phyloP scores from a whole-genome alignment of 768 basidiomycete species.

The Termitomyces sp. region DNA sequence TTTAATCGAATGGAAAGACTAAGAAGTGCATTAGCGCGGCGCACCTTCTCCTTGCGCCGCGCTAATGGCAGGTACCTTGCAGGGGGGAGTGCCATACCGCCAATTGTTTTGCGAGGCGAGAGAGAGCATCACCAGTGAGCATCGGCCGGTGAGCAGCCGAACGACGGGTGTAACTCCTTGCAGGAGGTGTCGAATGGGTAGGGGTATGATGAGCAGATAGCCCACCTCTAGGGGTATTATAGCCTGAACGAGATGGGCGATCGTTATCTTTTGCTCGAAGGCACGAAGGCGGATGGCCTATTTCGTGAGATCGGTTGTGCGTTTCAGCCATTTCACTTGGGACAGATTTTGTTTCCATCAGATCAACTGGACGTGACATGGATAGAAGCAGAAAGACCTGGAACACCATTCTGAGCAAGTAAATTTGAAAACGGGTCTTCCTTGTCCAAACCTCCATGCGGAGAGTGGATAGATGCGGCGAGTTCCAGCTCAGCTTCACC shows the following conservation, averaged over 20 bases:
- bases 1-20: neutral
- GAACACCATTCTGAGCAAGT: slow-evolving; percentile 25
- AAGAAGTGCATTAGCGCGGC: neutral
- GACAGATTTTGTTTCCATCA: slow-evolving; percentile 33
- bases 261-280: slow-evolving; percentile 22
- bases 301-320: slow-evolving; percentile 54
- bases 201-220: slow-evolving; percentile 41
- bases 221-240: slow-evolving; percentile 37
- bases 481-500: slow-evolving; percentile 13
- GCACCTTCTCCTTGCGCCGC: slow-evolving; percentile 19
- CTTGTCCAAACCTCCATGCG: slow-evolving; percentile 5
- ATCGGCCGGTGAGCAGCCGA: slow-evolving; percentile 52
- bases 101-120: slow-evolving; percentile 59
- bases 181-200: slow-evolving; percentile 62
- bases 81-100: slow-evolving; percentile 21
- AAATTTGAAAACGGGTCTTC: slow-evolving; percentile 8
- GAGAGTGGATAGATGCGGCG: slow-evolving; percentile 18
- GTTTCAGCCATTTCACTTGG: slow-evolving; percentile 30
- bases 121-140: slow-evolving; percentile 66
- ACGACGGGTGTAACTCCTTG: slow-evolving; percentile 31
- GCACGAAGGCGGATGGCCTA: slow-evolving; percentile 34
- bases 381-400: slow-evolving; percentile 46
- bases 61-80: slow-evolving; percentile 17
- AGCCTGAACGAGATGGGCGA: slow-evolving; percentile 36
- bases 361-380: slow-evolving; percentile 36